Base-by-base conservation (phyloP, 1,139 yeast species). In the Yamadazyma triangularis region DNA sequence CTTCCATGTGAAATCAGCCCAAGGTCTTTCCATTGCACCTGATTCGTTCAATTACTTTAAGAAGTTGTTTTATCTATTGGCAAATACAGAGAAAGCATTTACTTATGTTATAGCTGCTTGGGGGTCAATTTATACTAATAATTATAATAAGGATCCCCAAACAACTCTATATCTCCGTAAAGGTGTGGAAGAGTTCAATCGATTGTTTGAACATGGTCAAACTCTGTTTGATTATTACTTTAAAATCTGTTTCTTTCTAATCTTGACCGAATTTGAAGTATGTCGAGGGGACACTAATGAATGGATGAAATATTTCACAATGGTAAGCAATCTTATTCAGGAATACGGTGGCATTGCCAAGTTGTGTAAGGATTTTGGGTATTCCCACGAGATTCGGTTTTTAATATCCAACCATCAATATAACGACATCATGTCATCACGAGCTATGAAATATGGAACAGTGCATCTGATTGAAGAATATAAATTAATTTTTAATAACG, bases 321-420 rank as follows among this genome's bases (percentile, higher is more conserved):
- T 47, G 25, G 42, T 53, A 25, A 40, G 87, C 22, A 51, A 67
- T 23, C 53, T 60, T 21, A 76, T 78, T 4, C 60, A 63, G 7
- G 50, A 63, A 0, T 75, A 75, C 35, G 88, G 86, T 2, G 85
- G 85, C 0, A 54, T 86, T 23, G 26, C 23, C 4, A 25, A 34
- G 12, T 29, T 45, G 9, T 36, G 47, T 23, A 30, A 32, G 13
- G 39, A 36, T 13, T 49, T 46, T 28, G 29, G 42, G 21, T 41
- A 35, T 32, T 41, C 51, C 13, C 45, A 51, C 37, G 56, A 50
- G 27, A 38, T 40, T 21, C 42, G 51, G 28, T 52, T 48, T 29
- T 29, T 51, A 14, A 28, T 51, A 8, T 48, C 55, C 15, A 49
- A 42, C 33, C 34, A 51, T 34, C 56, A 50, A 27, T 50, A 45